These are phyloP conservation scores for Stropharia rugosoannulata DNA, from an alignment of 768 basidiomycete species.

Conservation along the genomic window DNA sequence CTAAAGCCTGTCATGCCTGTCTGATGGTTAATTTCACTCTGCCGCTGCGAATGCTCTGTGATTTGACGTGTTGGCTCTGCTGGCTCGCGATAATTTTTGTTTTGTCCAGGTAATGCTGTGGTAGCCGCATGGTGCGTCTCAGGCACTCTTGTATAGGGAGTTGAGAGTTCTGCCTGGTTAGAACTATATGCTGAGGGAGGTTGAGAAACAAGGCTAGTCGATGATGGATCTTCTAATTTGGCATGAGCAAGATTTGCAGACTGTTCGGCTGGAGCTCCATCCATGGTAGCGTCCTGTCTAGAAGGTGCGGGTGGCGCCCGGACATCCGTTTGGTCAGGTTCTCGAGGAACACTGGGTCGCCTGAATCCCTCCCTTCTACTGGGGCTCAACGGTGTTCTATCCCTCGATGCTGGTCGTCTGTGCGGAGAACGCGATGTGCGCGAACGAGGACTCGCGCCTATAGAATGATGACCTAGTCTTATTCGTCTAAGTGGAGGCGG, in stretches of 20 bases:
- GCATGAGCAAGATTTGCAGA: not conserved
- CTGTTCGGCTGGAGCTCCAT: not conserved
- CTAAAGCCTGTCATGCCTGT: not conserved
- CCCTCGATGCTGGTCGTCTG: conserved; percentile 16
- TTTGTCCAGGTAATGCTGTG: too few relatives aligned
- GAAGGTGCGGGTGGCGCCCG: not conserved
- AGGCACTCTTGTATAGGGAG: too few relatives aligned
- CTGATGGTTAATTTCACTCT: not conserved
- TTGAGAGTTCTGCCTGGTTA: not conserved
- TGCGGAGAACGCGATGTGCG: conserved; percentile 21
- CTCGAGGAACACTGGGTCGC: not conserved
- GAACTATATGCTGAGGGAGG: not conserved
- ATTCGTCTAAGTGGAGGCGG: conserved; percentile 19
- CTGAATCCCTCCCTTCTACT: conserved; percentile 8
- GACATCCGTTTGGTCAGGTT: not conserved
- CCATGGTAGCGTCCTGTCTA: not conserved
- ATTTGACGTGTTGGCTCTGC: too few relatives aligned
- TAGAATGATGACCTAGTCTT: conserved; percentile 29
- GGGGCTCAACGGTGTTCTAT: conserved; percentile 16
- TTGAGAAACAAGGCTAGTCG: not conserved
- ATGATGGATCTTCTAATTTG: not conserved
- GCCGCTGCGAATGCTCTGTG: not conserved
- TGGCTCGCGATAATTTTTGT: too few relatives aligned
- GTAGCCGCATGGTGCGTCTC: too few relatives aligned
- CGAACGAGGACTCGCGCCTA: conserved; percentile 21